These are phyloP conservation scores for Scheffersomyces ergatensis DNA, from an alignment of 805 yeast species.

Conservation along the genomic window DNA sequence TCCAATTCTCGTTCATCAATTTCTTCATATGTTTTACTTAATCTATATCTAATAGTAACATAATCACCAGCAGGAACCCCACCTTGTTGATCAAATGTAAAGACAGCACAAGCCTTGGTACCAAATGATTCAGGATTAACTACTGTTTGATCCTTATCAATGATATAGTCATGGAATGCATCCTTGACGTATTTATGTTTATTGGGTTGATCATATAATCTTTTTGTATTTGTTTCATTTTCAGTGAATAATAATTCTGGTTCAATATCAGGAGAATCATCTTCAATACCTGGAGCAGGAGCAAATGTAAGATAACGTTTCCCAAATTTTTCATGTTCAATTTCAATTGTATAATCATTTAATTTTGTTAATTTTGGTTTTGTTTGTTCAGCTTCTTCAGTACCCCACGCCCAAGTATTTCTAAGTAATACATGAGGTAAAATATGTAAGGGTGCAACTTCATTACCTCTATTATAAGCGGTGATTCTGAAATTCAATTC, in stretches of 20 bases:
- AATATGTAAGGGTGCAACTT: conserved; percentile 85
- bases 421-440: conserved; percentile 82
- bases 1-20: conserved; percentile 78
- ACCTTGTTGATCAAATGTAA: conserved; percentile 69
- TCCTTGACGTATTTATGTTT: conserved; percentile 67
- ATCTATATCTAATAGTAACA: conserved; percentile 78
- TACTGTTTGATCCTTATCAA: conserved; percentile 55
- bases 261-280: conserved; percentile 61
- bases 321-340: conserved; percentile 72
- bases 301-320: conserved; percentile 65
- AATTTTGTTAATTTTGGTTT: conserved; percentile 50
- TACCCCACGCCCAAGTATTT: conserved; percentile 94
- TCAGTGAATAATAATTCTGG: conserved; percentile 83
- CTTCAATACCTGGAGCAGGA: conserved; percentile 77
- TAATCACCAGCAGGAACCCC: conserved; percentile 85
- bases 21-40: conserved; percentile 44
- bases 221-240: conserved; percentile 76
- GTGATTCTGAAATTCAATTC: conserved; percentile 81
- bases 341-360: conserved; percentile 47
- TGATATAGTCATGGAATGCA: conserved; percentile 83
- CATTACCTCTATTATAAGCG: conserved; percentile 79
- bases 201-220: conserved; percentile 64
- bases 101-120: conserved; percentile 85
- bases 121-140: conserved; percentile 73
- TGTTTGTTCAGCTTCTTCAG: conserved; percentile 39